Conservation (phyloP, 139 green algal species). For the Chlorella sp. region DNA sequence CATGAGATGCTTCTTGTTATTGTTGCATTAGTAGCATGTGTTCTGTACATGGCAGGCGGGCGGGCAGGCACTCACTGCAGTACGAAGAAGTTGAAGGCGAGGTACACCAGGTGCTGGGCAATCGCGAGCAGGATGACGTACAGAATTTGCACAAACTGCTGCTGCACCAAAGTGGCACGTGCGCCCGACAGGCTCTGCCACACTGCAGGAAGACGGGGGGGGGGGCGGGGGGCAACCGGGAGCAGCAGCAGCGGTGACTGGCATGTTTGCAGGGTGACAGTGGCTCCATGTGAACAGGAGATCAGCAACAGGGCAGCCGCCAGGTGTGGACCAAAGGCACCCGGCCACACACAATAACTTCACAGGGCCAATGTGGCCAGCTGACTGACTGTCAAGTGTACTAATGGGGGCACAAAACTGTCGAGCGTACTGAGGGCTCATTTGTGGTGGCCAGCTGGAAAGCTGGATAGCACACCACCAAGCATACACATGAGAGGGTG, state of each 20-base stretch:
- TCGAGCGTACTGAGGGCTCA: background rate
- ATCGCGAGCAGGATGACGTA: slow-evolving; percentile 63
- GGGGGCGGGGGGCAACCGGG: background rate
- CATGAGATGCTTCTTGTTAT: too few relatives aligned
- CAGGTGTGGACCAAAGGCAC: too few relatives aligned
- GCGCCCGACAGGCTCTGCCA: slow-evolving; percentile 78
- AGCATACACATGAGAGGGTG: background rate
- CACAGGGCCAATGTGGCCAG: too few relatives aligned
- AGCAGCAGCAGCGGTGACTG: background rate
- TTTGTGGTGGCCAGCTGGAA: background rate
- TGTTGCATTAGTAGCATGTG: background rate
- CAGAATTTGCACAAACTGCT: slow-evolving; percentile 55
- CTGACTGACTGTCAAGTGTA: too few relatives aligned
- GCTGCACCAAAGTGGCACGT: slow-evolving; percentile 50
- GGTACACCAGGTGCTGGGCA: slow-evolving; percentile 65
- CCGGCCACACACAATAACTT: too few relatives aligned
- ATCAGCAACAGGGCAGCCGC: too few relatives aligned
- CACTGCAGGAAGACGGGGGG: slow-evolving; percentile 37
- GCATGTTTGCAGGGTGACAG: background rate
- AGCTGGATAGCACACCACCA: background rate
- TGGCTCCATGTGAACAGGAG: too few relatives aligned
- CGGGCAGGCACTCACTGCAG: slow-evolving; percentile 10
- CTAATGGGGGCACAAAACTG: too few relatives aligned
- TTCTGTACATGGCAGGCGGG: background rate
- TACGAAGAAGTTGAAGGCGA: slow-evolving; percentile 52